Evolutionary conservation across 2,329 filamentous ascomycete genomes (phyloP).

Genomic region (Neofusicoccum umdonicola): DNA sequence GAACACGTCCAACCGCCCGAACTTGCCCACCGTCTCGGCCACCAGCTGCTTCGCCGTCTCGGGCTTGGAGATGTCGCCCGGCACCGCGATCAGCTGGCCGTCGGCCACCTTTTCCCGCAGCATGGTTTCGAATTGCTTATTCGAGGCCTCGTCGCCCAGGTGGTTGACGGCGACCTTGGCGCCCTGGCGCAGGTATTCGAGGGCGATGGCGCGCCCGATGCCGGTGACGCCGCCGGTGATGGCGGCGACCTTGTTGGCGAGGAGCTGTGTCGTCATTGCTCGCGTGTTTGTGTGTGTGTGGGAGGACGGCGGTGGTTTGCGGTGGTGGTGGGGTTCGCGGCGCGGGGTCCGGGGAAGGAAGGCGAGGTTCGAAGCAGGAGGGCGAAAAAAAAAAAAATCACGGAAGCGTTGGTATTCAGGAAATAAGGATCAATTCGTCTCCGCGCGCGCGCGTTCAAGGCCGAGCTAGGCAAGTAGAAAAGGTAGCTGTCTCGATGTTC

Average conservation of each 20-base stretch:
- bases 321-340: neutral
- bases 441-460: neutral
- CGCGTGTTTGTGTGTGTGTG: too few species aligned
- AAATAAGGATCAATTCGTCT: neutral
- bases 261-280: conserved; percentile 42
- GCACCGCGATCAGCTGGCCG: conserved; percentile 59
- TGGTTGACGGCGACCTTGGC: conserved; percentile 80
- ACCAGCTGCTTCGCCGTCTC: conserved; percentile 70
- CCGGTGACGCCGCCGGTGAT: conserved; percentile 86
- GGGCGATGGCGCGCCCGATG: conserved; percentile 80
- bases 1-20: conserved; percentile 62
- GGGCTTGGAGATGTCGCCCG: conserved; percentile 75
- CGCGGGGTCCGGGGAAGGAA: neutral
- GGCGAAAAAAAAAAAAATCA: neutral
- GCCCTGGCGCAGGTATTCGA: conserved; percentile 75
- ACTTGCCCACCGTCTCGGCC: conserved; percentile 59
- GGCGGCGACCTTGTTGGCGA: conserved; percentile 73
- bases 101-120: conserved; percentile 31
- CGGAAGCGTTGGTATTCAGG: neutral
- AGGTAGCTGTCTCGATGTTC: neutral
- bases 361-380: neutral
- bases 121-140: conserved; percentile 50
- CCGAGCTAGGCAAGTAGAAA: neutral
- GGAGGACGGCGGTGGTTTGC: neutral
- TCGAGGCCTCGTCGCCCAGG: conserved; percentile 57